Evolutionary conservation across 176 grass and related monocot species (phyloP).

Genomic region (Lolium rigidum): DNA sequence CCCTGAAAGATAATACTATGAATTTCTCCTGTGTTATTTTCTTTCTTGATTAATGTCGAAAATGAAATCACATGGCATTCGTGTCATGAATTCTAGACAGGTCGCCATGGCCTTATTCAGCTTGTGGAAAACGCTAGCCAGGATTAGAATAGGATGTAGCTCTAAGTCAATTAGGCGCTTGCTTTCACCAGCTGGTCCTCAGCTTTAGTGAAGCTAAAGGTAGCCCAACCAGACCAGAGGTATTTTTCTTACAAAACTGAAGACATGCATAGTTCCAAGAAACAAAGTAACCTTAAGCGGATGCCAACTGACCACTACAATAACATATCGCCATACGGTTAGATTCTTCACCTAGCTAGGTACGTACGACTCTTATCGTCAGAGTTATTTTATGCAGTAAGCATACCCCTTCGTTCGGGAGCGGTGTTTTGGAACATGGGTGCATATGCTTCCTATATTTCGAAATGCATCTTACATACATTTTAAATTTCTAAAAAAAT

Average conservation of each 20-base stretch:
- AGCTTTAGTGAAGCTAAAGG: conserved; percentile 18
- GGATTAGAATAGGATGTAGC: not conserved
- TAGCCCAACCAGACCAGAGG: not conserved
- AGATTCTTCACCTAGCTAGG: conserved; percentile 41
- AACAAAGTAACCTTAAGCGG: not conserved
- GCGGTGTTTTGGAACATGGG: too few relatives aligned
- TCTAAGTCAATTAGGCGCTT: not conserved
- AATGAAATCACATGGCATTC: not conserved
- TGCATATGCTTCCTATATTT: too few relatives aligned
- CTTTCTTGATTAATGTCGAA: not conserved
- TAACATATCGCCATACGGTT: conserved; percentile 16
- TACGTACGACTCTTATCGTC: conserved; percentile 20
- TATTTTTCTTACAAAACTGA: not conserved
- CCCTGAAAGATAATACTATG: too few relatives aligned
- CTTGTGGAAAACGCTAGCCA: not conserved
- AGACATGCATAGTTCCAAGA: not conserved
- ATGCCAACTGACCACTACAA: conserved; percentile 45
- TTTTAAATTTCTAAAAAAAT: too few relatives aligned
- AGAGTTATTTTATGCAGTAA: conserved; percentile 4
- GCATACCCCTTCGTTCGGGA: not conserved
- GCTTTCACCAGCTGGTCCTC: not conserved
- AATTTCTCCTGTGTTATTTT: not conserved
- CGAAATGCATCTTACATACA: too few relatives aligned
- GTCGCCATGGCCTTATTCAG: not conserved
- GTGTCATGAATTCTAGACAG: not conserved